A percentile compares a stretch with the other conserved stretches of the same genome.
phyloP scores from a whole-genome alignment of 345 rosid species.

The Mangifera indica region DNA sequence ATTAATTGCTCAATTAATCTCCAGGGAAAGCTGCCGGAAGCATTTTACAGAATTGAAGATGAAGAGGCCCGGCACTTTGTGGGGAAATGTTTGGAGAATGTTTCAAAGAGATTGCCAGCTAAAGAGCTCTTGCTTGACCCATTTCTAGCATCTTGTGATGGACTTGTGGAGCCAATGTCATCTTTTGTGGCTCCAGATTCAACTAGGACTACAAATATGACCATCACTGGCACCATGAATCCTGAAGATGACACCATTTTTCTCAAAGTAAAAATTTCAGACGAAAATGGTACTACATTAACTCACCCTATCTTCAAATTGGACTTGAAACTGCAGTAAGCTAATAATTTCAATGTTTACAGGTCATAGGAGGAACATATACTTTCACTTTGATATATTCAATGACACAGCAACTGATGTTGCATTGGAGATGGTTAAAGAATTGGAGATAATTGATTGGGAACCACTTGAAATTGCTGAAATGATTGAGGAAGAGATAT shows the following conservation, averaged over 20 bases:
- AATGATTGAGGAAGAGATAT: constrained; percentile 78
- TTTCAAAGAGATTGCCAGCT: constrained; percentile 75
- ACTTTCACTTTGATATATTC: constrained; percentile 70
- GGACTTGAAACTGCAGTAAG: too few relatives aligned
- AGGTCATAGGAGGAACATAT: constrained; percentile 78
- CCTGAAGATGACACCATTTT: constrained; percentile 73
- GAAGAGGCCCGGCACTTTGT: constrained; percentile 63
- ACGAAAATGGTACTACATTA: constrained; percentile 52
- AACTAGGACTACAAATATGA: constrained; percentile 66
- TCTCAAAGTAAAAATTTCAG: constrained; percentile 82
- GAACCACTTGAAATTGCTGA: constrained; percentile 69
- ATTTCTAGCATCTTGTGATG: constrained; percentile 51
- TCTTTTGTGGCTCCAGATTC: constrained; percentile 32
- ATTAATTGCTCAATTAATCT: background rate
- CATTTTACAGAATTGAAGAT: constrained; percentile 65
- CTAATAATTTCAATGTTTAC: constrained; percentile 15
- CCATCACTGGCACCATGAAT: constrained; percentile 73
- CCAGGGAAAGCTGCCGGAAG: constrained; percentile 88
- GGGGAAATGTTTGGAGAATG: constrained; percentile 73
- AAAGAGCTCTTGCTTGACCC: constrained; percentile 66
- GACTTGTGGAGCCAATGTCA: constrained; percentile 30
- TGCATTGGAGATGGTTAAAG: constrained; percentile 90
- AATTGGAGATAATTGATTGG: constrained; percentile 71
- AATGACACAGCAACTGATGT: constrained; percentile 78
- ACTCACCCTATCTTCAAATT: background rate